Percentiles rank a stretch among this genome's conserved stretches.
Evolutionary conservation across 164 flowering plant species (phyloP).

Genomic region (Tinospora cordifolia): DNA sequence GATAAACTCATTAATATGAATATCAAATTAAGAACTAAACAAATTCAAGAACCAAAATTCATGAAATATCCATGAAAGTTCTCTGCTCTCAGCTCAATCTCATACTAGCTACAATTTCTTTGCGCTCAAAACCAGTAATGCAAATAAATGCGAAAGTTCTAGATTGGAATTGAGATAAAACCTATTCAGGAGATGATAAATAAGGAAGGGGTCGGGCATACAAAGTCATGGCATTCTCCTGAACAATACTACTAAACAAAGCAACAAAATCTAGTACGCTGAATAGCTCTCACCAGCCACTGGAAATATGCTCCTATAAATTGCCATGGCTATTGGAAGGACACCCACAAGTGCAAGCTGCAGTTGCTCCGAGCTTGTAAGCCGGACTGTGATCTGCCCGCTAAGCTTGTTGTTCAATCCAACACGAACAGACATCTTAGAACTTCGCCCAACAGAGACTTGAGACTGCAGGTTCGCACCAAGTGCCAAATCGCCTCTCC

Average conservation of each 20-base stretch:
- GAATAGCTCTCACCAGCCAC: conserved; percentile 46
- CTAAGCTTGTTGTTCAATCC: conserved; percentile 83
- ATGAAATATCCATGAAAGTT: conserved; percentile 9
- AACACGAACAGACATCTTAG: conserved; percentile 70
- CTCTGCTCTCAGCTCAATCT: conserved; percentile 17
- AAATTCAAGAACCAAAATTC: conserved; percentile 8
- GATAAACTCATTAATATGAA: neutral
- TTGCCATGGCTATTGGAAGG: conserved; percentile 53
- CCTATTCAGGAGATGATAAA: conserved; percentile 9
- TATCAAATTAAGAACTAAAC: neutral
- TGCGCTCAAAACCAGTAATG: conserved; percentile 9
- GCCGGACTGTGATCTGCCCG: conserved; percentile 74
- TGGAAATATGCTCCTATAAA: conserved; percentile 51
- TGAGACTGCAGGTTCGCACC: conserved; percentile 80
- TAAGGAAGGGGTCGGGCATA: conserved; percentile 8
- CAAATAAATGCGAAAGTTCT: neutral
- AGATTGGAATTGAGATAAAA: neutral
- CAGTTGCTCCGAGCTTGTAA: conserved; percentile 85
- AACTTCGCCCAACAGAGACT: conserved; percentile 59
- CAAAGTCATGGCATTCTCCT: neutral
- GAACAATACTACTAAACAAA: neutral
- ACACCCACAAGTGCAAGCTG: conserved; percentile 75
- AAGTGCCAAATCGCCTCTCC: conserved; percentile 84
- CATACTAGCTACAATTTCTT: conserved; percentile 17
- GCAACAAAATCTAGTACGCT: conserved; percentile 34